phyloP scores from a whole-genome alignment of 495 filamentous ascomycete species.

The Neurospora sp. region DNA sequence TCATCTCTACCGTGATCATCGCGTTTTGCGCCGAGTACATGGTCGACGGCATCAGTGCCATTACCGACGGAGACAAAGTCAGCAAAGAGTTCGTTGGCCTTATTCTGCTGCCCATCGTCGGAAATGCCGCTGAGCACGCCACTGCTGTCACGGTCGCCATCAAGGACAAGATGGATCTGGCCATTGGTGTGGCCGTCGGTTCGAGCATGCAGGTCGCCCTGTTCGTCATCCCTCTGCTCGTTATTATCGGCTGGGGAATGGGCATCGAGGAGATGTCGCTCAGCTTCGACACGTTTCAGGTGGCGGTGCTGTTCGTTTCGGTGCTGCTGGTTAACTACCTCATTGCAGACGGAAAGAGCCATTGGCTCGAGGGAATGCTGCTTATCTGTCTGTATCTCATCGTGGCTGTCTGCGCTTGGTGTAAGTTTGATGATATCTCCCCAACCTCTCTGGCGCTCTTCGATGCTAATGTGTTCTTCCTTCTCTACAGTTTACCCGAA shows the following conservation, averaged over 20 bases:
- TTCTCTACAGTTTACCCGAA: neutral
- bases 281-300: conserved; percentile 73
- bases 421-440: conserved; percentile 24
- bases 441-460: neutral
- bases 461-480: neutral
- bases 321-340: conserved; percentile 78
- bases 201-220: conserved; percentile 83
- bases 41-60: conserved; percentile 64
- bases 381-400: conserved; percentile 66
- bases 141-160: conserved; percentile 77
- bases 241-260: conserved; percentile 76
- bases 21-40: conserved; percentile 87
- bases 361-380: conserved; percentile 67
- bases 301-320: conserved; percentile 67
- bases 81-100: conserved; percentile 72
- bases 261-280: conserved; percentile 60
- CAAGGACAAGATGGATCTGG: conserved; percentile 88
- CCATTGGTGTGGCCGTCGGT: conserved; percentile 76
- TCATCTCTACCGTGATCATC: conserved; percentile 64
- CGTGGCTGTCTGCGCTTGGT: conserved; percentile 50
- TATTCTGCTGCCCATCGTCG: conserved; percentile 81
- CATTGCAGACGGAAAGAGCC: conserved; percentile 54
- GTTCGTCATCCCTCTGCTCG: conserved; percentile 64
- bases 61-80: conserved; percentile 48
- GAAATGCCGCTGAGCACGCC: conserved; percentile 81